Evolutionary conservation across 441 rosid species (phyloP), one percentile per base, ranked within the genome.

Genomic region (Adansonia madagascariensis): DNA sequence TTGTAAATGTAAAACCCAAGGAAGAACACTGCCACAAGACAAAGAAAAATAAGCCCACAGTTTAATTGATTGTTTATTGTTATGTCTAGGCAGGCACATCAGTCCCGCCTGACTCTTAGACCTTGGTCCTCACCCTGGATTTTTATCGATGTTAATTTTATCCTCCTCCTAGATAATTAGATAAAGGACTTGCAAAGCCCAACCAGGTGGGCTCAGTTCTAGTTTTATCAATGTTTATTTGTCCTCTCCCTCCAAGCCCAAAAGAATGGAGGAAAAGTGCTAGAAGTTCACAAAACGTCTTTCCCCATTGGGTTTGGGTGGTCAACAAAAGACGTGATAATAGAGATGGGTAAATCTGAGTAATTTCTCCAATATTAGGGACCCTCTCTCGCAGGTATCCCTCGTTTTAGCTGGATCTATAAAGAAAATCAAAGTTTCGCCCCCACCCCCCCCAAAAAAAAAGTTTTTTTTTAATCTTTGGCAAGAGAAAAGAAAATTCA

Each of bases 341-440:
- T n/a, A 18, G 9, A 71, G 49, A 53, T 4, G 31, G 77, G 50
- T 50, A 27, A 61, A 47, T 15, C 44, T 11, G 14, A 10, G 24
- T 75, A 75, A 50, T 50, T 63, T n/a, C 31, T 63, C 7, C 6
- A 35, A 63, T 1, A 49, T 27, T 2, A 49, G 71, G 61, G 78
- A 11, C 71, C 44, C 2, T 17, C 5, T 18, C 35, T 11, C 61
- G 24, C 31, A 11, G 50, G 39, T 18, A 31, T 24, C 12, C 68
- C 71, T 50, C 11, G 1, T 44, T 62, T 62, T 14, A 6, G 63
- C 60, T 35, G 18, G 62, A 64, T 64, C 50, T 75, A 50, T 46
- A 12, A 75, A 49, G 35, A 62, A 62, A 65, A 49, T 12, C 49
- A 62, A 12, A 75, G 6, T 35, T 35, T 35, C 41, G 6, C 41